These are phyloP conservation scores for Mortierella sp. DNA, from an alignment of 371 early-diverging fungal genomes.

Conservation along the genomic window DNA sequence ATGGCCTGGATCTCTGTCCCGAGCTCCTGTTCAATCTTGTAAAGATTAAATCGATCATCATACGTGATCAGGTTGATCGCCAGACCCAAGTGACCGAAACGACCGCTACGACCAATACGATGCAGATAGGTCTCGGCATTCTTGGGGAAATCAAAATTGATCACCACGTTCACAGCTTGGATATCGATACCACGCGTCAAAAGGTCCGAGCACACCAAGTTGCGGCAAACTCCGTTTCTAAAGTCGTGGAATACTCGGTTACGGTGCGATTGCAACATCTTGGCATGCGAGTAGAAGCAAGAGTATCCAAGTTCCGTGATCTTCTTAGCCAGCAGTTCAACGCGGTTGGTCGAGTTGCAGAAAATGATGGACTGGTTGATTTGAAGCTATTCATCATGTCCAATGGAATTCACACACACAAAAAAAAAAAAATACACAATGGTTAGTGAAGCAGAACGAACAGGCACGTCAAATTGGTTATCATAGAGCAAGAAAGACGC, in stretches of 20 bases:
- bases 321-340: conserved; percentile 97
- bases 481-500: background rate
- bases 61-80: conserved; percentile 98
- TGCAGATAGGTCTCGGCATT: conserved; percentile 99
- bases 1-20: conserved; percentile 98
- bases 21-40: conserved; percentile 96
- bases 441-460: background rate
- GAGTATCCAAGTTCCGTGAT: conserved; percentile 99
- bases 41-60: conserved; percentile 95
- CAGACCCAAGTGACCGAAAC: conserved; percentile 97
- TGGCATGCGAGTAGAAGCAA: conserved; percentile 98
- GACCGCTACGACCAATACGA: conserved; percentile 97
- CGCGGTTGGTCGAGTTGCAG: conserved; percentile 98
- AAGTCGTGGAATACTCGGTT: conserved; percentile 99
- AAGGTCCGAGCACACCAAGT: conserved; percentile 97
- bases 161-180: conserved; percentile 99
- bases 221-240: conserved; percentile 94
- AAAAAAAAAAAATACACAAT: background rate
- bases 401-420: background rate
- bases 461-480: background rate
- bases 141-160: conserved; percentile 99
- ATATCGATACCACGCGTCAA: conserved; percentile 99
- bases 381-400: conserved; percentile 73
- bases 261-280: conserved; percentile 97
- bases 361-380: conserved; percentile 99